These are phyloP conservation scores for Flaveria sonorensis DNA, from an alignment of 129 eudicot genomes.

Conservation along the genomic window DNA sequence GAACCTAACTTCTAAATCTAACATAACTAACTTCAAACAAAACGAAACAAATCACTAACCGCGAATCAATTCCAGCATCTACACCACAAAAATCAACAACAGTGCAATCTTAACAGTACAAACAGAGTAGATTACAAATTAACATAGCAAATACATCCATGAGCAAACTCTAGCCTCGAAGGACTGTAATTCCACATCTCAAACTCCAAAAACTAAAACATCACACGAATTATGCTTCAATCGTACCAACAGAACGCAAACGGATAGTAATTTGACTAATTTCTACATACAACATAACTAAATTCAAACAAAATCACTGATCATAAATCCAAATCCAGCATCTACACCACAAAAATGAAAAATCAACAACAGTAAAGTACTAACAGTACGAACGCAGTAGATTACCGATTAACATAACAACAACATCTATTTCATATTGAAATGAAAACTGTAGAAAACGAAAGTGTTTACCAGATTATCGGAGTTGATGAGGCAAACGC, in stretches of 20 bases:
- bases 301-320: constrained; percentile 13
- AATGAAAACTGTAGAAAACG: background rate
- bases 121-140: background rate
- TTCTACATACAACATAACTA: background rate
- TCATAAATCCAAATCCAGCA: constrained; percentile 5
- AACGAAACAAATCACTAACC: background rate
- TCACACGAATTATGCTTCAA: too few relatives aligned
- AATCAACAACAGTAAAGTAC: constrained; percentile 4
- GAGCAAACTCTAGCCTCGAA: too few relatives aligned
- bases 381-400: background rate
- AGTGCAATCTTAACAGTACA: background rate
- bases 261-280: background rate
- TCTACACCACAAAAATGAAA: constrained; percentile 1
- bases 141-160: too few relatives aligned
- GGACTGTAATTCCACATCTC: too few relatives aligned
- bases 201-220: too few relatives aligned
- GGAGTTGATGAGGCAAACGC: constrained; percentile 85
- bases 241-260: background rate
- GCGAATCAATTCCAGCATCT: constrained; percentile 13
- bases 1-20: background rate
- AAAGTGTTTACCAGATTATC: constrained; percentile 60
- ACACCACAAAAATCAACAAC: constrained; percentile 7
- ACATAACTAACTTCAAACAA: background rate
- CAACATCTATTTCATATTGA: background rate
- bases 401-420: too few relatives aligned